Conservation (phyloP, 495 filamentous ascomycete genomes). For the Neurospora sp. region DNA sequence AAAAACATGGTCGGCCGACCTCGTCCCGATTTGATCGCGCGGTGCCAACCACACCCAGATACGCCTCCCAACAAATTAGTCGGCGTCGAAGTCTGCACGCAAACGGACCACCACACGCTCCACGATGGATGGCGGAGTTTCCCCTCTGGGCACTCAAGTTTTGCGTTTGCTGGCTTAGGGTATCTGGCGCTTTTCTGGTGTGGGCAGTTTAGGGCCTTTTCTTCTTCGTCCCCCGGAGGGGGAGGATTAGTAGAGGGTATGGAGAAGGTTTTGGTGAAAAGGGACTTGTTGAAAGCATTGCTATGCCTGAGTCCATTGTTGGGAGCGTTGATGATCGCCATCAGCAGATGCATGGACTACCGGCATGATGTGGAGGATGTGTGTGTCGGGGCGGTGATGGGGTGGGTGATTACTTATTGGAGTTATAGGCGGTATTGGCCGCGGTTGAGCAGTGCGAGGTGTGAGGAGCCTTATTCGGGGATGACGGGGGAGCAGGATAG, state of each 20-base stretch:
- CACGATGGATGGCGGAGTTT: slow-evolving; percentile 94
- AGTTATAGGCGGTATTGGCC: slow-evolving; percentile 65
- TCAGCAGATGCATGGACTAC: slow-evolving; percentile 89
- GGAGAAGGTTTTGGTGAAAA: slow-evolving; percentile 18
- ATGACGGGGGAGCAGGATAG: slow-evolving; percentile 6
- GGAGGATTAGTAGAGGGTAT: slow-evolving; percentile 1
- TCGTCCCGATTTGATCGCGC: slow-evolving; percentile 76
- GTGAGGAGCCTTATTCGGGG: slow-evolving; percentile 39
- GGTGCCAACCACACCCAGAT: slow-evolving; percentile 64
- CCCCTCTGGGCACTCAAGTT: slow-evolving; percentile 24
- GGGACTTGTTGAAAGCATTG: slow-evolving; percentile 56
- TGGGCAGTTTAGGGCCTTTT: slow-evolving; percentile 70
- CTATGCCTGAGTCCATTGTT: slow-evolving; percentile 60
- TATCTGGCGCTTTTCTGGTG: slow-evolving; percentile 71
- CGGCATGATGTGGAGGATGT: slow-evolving; percentile 94
- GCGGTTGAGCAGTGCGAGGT: slow-evolving; percentile 33
- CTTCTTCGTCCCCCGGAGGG: slow-evolving; percentile 36
- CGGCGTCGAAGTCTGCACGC: slow-evolving; percentile 66
- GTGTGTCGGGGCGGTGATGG: slow-evolving; percentile 61
- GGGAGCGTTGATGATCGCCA: slow-evolving; percentile 76
- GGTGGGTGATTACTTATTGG: slow-evolving; percentile 64
- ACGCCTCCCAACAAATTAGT: slow-evolving; percentile 61
- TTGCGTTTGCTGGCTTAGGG: slow-evolving; percentile 77
- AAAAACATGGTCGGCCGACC: slow-evolving; percentile 90
- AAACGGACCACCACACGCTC: slow-evolving; percentile 62